Base-by-base conservation (phyloP, 306 rosid species). In the Prosopis cineraria region DNA sequence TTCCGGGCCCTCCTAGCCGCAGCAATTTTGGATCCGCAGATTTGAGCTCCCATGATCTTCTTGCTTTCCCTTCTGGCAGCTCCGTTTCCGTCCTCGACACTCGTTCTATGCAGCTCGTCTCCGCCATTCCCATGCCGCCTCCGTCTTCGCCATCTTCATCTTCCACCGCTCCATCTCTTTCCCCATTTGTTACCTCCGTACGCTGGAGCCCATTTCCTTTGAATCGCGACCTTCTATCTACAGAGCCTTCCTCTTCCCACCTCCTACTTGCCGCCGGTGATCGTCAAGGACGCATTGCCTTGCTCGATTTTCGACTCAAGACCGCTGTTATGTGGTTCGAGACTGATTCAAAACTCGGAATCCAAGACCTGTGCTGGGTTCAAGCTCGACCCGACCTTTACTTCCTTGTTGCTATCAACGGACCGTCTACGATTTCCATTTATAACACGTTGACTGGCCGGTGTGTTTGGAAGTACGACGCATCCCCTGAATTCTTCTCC, bases 1-100 rank as follows among this genome's bases (percentile, higher is more conserved):
- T 96, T 7, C 99, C 99, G 1, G 98, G 98, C 11, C 99, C 99
- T 47, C 88, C 99, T 2, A 85, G 83, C 67, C 98, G 99, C 80
- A 93, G 64, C 96, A 96, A 96, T 85, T 87, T 96, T 29, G 97
- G 98, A 90, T 91, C 99, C 78, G 88, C 89, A 41, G 98, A 96
- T 85, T 87, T 93, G 53, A 89, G 90, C 77, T 43, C 93, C 13
- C 85, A 94, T 20, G 97, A 90, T 31, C 98, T 96, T 70, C 86
- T 96, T 27, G 98, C 98, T 3, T 96, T 90, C 84, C 91, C 98
- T 14, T 77, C 98, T 50, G 98, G 99, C 53, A 93, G 99, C 81
- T 90, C 98, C 75, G 81, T 96, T 66, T 85, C 98, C 68, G 85
- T 93, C 87, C 60, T 96, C 72, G 96, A 93, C 80, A 75, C 91